These are phyloP conservation scores for Mucor velutinosus DNA, from an alignment of 371 early-diverging fungal genomes.

Conservation along the genomic window DNA sequence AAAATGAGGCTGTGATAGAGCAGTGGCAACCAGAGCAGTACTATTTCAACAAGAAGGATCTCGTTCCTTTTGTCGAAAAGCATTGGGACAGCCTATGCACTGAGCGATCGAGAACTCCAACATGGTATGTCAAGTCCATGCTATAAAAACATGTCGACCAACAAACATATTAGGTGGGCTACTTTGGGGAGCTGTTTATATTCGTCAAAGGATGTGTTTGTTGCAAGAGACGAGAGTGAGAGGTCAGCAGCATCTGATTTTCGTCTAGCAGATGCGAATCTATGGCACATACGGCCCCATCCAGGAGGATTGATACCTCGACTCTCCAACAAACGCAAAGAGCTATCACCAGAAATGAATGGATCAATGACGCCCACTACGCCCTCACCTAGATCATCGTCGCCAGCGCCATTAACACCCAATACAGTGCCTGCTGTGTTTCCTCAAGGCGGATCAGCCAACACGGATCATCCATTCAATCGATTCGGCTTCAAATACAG, in stretches of 20 bases:
- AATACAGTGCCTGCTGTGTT: slow-evolving; percentile 33
- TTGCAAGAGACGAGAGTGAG: slow-evolving; percentile 61
- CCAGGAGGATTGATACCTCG: slow-evolving; percentile 19
- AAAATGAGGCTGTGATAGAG: slow-evolving; percentile 51
- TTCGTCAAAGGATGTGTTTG: slow-evolving; percentile 64
- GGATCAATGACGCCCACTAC: slow-evolving; percentile 33
- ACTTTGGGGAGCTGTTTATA: slow-evolving; percentile 68
- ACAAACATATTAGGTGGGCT: slow-evolving; percentile 53
- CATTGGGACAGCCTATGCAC: slow-evolving; percentile 74
- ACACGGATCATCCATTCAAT: slow-evolving; percentile 49
- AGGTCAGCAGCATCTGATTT: slow-evolving; percentile 71
- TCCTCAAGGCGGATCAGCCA: slow-evolving; percentile 22
- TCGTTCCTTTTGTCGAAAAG: slow-evolving; percentile 68
- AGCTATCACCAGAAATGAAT: slow-evolving; percentile 24
- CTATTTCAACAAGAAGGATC: slow-evolving; percentile 70
- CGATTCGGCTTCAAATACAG: slow-evolving; percentile 69
- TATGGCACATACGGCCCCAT: slow-evolving; percentile 66
- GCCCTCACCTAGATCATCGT: slow-evolving; percentile 29
- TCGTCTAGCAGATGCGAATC: slow-evolving; percentile 58
- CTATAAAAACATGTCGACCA: neutral
- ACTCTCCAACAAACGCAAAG: slow-evolving; percentile 17
- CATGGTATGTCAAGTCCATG: slow-evolving; percentile 48
- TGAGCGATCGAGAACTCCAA: slow-evolving; percentile 63
- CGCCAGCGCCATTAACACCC: slow-evolving; percentile 32
- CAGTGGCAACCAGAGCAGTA: slow-evolving; percentile 61